phyloP scores from a whole-genome alignment of 345 rosid species.

The Linum lewisii region DNA sequence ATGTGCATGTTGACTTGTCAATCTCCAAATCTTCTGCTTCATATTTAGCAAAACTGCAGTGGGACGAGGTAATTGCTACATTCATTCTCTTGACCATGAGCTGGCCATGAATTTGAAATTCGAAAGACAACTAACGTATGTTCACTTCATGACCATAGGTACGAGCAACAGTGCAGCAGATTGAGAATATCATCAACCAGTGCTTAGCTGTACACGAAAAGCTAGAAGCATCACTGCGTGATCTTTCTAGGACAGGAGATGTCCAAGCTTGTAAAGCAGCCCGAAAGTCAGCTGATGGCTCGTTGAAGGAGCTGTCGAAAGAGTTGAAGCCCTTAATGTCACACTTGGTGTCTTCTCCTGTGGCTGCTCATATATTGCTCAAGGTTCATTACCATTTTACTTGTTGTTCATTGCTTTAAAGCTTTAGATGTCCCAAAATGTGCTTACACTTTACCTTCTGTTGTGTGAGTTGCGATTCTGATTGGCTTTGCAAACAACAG shows the following conservation, averaged over 20 bases:
- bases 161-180: slow-evolving; percentile 54
- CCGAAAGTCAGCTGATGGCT: slow-evolving; percentile 67
- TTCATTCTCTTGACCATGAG: background rate
- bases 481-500: slow-evolving; percentile 25
- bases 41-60: slow-evolving; percentile 87
- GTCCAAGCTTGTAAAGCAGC: slow-evolving; percentile 82
- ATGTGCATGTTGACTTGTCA: slow-evolving; percentile 66
- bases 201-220: slow-evolving; percentile 65
- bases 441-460: too few species aligned
- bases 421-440: background rate
- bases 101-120: background rate
- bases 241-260: slow-evolving; percentile 88
- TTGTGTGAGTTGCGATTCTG: too few species aligned
- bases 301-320: slow-evolving; percentile 69
- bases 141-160: slow-evolving; percentile 41
- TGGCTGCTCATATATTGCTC: slow-evolving; percentile 58
- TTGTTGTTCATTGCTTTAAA: slow-evolving; percentile 7
- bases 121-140: background rate
- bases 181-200: slow-evolving; percentile 45
- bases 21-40: slow-evolving; percentile 90
- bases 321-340: slow-evolving; percentile 53
- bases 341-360: slow-evolving; percentile 59
- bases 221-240: slow-evolving; percentile 80
- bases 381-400: slow-evolving; percentile 36
- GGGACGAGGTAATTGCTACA: slow-evolving; percentile 68